Evolutionary conservation across 2,329 filamentous ascomycete genomes (phyloP), one percentile per base, ranked within the genome.

Genomic region (Fusarium scirpi): DNA sequence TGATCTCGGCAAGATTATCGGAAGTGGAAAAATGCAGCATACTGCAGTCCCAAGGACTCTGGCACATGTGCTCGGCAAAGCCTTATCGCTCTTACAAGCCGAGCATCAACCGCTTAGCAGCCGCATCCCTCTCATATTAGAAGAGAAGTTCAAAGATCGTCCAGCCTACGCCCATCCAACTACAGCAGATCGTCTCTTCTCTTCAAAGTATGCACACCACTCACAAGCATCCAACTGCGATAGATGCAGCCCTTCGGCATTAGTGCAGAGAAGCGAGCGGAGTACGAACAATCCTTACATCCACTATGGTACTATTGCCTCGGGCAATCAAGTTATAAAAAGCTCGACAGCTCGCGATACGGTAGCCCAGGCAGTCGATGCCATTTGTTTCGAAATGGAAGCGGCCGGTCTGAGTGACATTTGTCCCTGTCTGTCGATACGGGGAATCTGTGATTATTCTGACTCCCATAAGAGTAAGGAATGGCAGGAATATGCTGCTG

Each of bases 261-360:
- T 49, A 6, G 29, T 49, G 8, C 0, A 11, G 29, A 29, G 46
- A 13, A 9, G 8, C 1, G 8, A 13, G 7, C 13, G 12, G 15
- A 18, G 4, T 3, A 49, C 12, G 2, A 20, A 8, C 0, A 10
- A 1, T 3, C 46, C 46, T 0, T 12, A 22, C 9, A 32, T 49
- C 3, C 46, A 49, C 4, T 49, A 49, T 11, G 27, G 46, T 3
- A n/a, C 46, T 10, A 49, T 49, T 3, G 46, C 46, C 3, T 49
- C 27, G 9, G 27, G 46, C 6, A 49, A 49, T 22, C 29, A 49
- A n/a, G 46, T 49, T 3, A 49, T 49, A 9, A 49, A 20, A 11
- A 18, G 1, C 11, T n/a, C 27, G 0, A 9, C 3, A 0, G 13
- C 5, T 10, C 46, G 46, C 12, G 46, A 49, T 3, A 12, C 0